Base-by-base conservation (phyloP, 352 stramenopile genomes). In the Phytophthora idaei region DNA sequence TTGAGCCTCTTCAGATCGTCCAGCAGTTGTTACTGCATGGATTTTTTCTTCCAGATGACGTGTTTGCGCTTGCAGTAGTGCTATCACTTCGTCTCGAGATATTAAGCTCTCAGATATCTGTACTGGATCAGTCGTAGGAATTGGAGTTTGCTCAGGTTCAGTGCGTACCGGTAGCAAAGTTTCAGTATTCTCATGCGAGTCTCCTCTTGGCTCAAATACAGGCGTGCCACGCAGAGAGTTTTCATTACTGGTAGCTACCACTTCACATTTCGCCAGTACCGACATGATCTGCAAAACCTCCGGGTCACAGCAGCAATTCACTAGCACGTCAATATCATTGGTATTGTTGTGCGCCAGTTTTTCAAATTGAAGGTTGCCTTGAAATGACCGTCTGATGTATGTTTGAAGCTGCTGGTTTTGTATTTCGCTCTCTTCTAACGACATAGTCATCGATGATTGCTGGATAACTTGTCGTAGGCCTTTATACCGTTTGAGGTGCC, bases 401-500 rank as follows among this genome's bases (percentile, higher is more conserved):
- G 57, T 61, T 61, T 72, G 64, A 42, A 82, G 37, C 7, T 71
- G 54, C 39, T 72, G 69, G 15, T 27, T 78, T 7, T 57, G 64
- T 6, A 61, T 37, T 45, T 80, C 74, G 0, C 34, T 48, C 17
- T 74, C 61, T 45, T 80, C 69, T 29, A 79, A 32, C 4, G 44
- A 37, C 44, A 36, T 8, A 39, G 32, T 39, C 17, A 17, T 34
- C 12, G 21, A 2, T 56, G 62, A 37, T 0, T n/a, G 17, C n/a
- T 57, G 69, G 25, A 80, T 2, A 8, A 28, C 10, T 57, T 62
- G 49, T 0, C 69, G 65, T 15, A 82, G 34, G 28, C 39, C 12
- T 41, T 77, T 69, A 59, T 78, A 82, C 2, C 74, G 36, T 51
- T 80, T 80, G 14, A 82, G 62, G 11, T 78, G 66, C 14, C 72